phyloP scores from a whole-genome alignment of 768 basidiomycete species.

The Tremella fuciformis region DNA sequence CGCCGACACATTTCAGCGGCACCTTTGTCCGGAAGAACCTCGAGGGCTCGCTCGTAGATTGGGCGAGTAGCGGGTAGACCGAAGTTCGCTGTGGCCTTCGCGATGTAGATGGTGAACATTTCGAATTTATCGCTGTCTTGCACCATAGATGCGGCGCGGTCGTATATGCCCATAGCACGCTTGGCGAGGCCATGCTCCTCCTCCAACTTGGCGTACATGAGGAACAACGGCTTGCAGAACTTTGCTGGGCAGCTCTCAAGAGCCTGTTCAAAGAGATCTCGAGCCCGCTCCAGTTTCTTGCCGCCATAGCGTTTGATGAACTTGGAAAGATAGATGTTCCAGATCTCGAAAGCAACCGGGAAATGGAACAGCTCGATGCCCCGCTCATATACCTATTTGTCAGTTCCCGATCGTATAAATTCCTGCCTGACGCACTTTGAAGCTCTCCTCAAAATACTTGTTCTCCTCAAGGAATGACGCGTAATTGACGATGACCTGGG shows the following conservation, averaged over 20 bases:
- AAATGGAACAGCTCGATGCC: constrained; percentile 97
- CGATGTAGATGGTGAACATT: constrained; percentile 97
- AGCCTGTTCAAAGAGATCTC: constrained; percentile 96
- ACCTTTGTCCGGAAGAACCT: constrained; percentile 85
- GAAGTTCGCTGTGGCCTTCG: constrained; percentile 92
- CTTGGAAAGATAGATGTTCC: constrained; percentile 97
- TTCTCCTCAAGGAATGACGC: constrained; percentile 96
- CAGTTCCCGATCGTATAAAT: not conserved
- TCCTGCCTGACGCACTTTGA: constrained; percentile 63
- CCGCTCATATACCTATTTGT: constrained; percentile 78
- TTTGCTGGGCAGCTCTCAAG: constrained; percentile 93
- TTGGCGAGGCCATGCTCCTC: constrained; percentile 94
- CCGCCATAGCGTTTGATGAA: constrained; percentile 96
- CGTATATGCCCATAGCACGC: constrained; percentile 91
- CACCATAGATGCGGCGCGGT: constrained; percentile 83
- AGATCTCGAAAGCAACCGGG: constrained; percentile 96
- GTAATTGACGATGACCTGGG: constrained; percentile 95
- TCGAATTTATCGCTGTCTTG: constrained; percentile 91
- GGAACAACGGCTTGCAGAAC: constrained; percentile 87
- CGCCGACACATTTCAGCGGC: constrained; percentile 97
- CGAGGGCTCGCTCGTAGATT: constrained; percentile 92
- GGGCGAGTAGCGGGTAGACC: constrained; percentile 93
- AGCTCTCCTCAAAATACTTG: constrained; percentile 96
- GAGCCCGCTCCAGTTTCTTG: constrained; percentile 86
- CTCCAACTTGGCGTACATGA: constrained; percentile 94